Conservation (phyloP, 2,329 filamentous ascomycete genomes). For the Trichocomaceae sp. region DNA sequence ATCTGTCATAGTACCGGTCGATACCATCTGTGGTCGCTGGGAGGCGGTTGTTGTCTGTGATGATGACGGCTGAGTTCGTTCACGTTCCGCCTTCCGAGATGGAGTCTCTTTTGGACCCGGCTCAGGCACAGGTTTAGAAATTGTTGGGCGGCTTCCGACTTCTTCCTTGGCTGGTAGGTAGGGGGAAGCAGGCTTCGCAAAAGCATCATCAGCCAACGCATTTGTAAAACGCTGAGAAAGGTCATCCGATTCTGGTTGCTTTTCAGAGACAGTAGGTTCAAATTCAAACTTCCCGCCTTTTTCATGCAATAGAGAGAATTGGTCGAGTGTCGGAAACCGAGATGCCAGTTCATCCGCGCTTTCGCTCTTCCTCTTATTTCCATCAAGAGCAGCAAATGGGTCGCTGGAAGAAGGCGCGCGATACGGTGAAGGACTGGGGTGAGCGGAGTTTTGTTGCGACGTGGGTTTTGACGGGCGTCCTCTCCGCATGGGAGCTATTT, state of each 20-base stretch:
- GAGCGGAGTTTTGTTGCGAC: conserved; percentile 44
- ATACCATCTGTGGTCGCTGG: conserved; percentile 50
- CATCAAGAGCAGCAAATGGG: conserved; percentile 85
- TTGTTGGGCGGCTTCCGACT: conserved; percentile 20
- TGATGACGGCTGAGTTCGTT: conserved; percentile 23
- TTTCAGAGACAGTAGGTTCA: conserved; percentile 48
- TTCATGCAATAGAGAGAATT: conserved; percentile 86
- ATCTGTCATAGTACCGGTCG: conserved; percentile 74
- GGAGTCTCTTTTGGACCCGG: conserved; percentile 20
- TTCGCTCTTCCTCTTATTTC: conserved; percentile 47
- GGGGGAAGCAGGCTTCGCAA: conserved; percentile 47
- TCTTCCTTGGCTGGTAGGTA: conserved; percentile 25
- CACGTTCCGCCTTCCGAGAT: conserved; percentile 21
- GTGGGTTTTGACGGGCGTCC: conserved; percentile 60
- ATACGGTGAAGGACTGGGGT: conserved; percentile 62
- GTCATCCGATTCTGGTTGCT: conserved; percentile 40
- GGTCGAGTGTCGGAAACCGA: conserved; percentile 83
- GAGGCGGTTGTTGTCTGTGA: conserved; percentile 32
- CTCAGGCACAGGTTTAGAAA: conserved; percentile 19
- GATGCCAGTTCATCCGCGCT: conserved; percentile 73
- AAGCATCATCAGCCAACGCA: conserved; percentile 77
- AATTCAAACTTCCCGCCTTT: conserved; percentile 80
- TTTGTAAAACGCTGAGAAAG: conserved; percentile 64
- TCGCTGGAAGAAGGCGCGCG: conserved; percentile 56
- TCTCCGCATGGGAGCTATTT: conserved; percentile 89